Base-by-base conservation (phyloP, 148 eudicot genomes). In the Agrostemma githago region DNA sequence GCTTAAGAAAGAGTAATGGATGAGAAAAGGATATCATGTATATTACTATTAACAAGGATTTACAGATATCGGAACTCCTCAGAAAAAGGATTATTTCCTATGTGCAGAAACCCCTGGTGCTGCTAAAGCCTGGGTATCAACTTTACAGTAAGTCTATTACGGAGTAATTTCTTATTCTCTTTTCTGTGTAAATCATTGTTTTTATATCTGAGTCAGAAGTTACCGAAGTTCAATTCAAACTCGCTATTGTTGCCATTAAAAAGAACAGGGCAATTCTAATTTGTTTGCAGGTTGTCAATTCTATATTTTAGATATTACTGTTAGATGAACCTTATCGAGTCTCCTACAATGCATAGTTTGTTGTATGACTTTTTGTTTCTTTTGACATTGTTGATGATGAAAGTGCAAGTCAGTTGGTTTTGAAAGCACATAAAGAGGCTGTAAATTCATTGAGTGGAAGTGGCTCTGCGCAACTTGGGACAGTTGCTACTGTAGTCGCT, bases 41-140 rank as follows among this genome's bases (percentile, higher is more conserved):
- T 74, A 90, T 26, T 0, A n/a, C n/a, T n/a, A 26, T 88, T 92
- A 78, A 92, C 90, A 60, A 17, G 70, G 48, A 57, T 77, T 64
- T 72, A 71, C 79, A 95, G 98, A 95, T 85, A 88, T 95, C 68
- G 98, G 97, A 74, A 95, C 98, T 72, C 98, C 98, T 15, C 98
- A 95, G 82, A 95, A 85, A 62, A 95, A 92, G 72, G 98, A 95
- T 80, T 95, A 87, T 82, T 95, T 92, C 81, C 97, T 95, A 51
- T 92, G 98, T 85, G 93, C 98, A 74, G 98, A 95, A 84, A 95
- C 98, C 79, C 97, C 98, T 59, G 98, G 91, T 62, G 97, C 98
- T 70, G 89, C 98, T 74, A 89, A 79, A 84, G 98, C 98, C 57
- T 95, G 98, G 98, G 93, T 92, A 38, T 87, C 97, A 59, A 95